A percentile compares a stretch with the other conserved stretches of the same genome.
phyloP scores from a whole-genome alignment of 768 basidiomycete genomes.

The Lactarius psammicola region DNA sequence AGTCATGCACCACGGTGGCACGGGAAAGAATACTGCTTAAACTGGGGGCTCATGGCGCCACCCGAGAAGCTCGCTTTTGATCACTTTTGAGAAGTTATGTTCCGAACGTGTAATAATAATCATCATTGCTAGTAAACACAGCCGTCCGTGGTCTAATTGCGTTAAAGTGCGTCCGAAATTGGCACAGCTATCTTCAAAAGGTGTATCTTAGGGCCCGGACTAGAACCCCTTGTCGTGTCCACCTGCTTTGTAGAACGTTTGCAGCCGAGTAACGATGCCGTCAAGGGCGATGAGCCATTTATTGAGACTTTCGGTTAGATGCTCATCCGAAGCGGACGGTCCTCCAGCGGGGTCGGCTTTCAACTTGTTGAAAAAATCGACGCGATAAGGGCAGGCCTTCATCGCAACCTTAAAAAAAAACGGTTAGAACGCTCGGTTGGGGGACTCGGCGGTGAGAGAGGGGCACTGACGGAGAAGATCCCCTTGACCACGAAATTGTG shows the following conservation, averaged over 20 bases:
- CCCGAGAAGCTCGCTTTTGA: neutral
- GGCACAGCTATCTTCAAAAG: conserved; percentile 7
- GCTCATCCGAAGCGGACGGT: conserved; percentile 40
- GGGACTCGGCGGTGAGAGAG: neutral
- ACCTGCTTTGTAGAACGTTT: conserved; percentile 46
- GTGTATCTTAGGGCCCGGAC: conserved; percentile 12
- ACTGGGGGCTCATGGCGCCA: neutral
- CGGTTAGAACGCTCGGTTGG: neutral
- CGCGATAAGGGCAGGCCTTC: conserved; percentile 64
- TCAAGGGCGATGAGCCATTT: conserved; percentile 56
- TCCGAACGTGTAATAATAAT: conserved; percentile 10
- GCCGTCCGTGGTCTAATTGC: conserved; percentile 3
- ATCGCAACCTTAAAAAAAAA: conserved; percentile 50
- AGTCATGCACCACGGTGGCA: neutral
- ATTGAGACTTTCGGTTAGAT: conserved; percentile 47
- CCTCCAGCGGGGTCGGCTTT: conserved; percentile 41
- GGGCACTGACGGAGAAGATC: conserved; percentile 50
- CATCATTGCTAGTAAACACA: conserved; percentile 18
- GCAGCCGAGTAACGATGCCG: conserved; percentile 46
- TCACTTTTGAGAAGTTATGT: conserved; percentile 3
- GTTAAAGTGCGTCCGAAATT: conserved; percentile 18
- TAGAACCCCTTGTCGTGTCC: conserved; percentile 47
- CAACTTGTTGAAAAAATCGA: conserved; percentile 56
- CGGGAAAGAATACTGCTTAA: conserved; percentile 4
- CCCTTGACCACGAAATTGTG: conserved; percentile 73